Evolutionary conservation across 345 rosid species (phyloP), one percentile per base, ranked within the genome.

Genomic region (Trapa bicornis): DNA sequence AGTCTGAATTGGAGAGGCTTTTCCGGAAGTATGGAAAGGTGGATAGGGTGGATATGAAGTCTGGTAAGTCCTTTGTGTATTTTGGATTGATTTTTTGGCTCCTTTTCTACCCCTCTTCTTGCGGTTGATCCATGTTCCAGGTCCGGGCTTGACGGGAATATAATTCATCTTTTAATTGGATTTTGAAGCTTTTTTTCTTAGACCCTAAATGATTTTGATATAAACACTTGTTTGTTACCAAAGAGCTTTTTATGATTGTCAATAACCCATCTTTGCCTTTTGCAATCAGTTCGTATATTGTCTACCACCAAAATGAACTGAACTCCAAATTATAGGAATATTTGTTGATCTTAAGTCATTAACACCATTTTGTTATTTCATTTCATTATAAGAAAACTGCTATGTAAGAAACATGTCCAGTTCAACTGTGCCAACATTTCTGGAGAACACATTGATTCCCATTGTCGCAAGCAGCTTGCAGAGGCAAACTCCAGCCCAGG

Each of bases 1-100:
- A 87, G 68, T 76, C 92, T 70, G 97, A 93, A 73, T 70, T 93
- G 72, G 97, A 90, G 61, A 75, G 97, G 17, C 96, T 93, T 36
- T 93, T 93, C 87, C 82, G 82, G 70, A 83, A 82, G 63, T 88
- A 90, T 68, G 97, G 98, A 39, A 85, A 82, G 68, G 93, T 93
- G 7, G 97, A 93, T 71, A 77, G 91, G 66, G 96, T 93, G 72
- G 96, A 93, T 72, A 85, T 93, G 96, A 93, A 89, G 79, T 84
- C 97, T 80, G 98, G 97, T 90, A 76, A 84, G 83, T 75, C 7
- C 43, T 41, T 41, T 4, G 43, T 41, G 43, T 41, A 41, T 41
- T 41, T 41, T 41, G 7, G 43, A 3, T 41, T 41, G 43, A 41
- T 41, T 1, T 43, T 41, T 32, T 32, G 32, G 1, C 43, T 12